These are phyloP conservation scores for Aspergillus sp. DNA, from an alignment of 2,329 filamentous ascomycete species.

Conservation along the genomic window DNA sequence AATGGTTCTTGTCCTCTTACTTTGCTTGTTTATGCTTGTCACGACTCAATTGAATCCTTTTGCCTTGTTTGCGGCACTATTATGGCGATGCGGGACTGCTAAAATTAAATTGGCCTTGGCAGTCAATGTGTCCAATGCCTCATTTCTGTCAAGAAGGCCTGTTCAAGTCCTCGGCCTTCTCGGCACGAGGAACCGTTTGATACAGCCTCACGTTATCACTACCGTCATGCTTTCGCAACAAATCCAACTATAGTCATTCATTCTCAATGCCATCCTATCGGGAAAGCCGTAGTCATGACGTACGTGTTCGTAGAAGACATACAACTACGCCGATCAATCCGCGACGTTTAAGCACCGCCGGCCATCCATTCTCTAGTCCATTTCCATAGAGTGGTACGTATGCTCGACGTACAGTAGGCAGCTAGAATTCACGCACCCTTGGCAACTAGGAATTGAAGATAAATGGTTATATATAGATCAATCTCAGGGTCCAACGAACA, in stretches of 20 bases:
- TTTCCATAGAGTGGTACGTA: not conserved
- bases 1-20: constrained; percentile 8
- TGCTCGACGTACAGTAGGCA: not conserved
- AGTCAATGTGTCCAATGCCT: not conserved
- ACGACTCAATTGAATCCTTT: constrained; percentile 4
- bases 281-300: not conserved
- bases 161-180: not conserved
- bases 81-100: constrained; percentile 8
- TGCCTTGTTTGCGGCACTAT: constrained; percentile 12
- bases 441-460: not conserved
- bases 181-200: not conserved
- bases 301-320: not conserved
- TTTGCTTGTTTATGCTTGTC: constrained; percentile 11
- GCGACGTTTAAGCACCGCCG: not conserved
- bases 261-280: not conserved
- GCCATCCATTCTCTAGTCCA: not conserved
- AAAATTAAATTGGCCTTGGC: not conserved
- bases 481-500: not conserved
- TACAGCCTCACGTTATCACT: not conserved
- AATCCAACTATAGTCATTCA: constrained; percentile 9
- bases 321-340: not conserved
- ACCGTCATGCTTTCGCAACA: not conserved
- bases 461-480: not conserved
- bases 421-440: constrained; percentile 2
- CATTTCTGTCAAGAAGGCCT: not conserved